phyloP scores from a whole-genome alignment of 176 grass and related monocot genomes.

The Oryza brachyantha region DNA sequence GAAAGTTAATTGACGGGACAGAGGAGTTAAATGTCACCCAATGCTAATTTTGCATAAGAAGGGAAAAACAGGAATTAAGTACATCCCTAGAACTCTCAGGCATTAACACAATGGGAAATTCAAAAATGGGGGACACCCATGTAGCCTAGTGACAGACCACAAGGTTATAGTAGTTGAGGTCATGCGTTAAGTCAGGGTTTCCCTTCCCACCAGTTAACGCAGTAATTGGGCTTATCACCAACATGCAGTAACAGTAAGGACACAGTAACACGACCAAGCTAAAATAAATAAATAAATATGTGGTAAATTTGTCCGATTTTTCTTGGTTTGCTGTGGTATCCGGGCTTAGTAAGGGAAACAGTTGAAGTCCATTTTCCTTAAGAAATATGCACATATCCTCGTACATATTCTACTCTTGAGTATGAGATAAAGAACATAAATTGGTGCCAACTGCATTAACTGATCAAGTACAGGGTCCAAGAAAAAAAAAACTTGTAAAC shows the following conservation, averaged over 20 bases:
- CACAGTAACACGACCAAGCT: no score
- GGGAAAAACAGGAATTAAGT: neutral
- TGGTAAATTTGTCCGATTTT: no score
- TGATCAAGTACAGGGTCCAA: neutral
- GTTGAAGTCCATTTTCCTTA: neutral
- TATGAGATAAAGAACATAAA: neutral
- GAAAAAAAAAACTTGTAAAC: neutral
- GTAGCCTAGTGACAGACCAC: neutral
- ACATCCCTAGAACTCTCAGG: neutral
- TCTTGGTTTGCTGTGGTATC: no score
- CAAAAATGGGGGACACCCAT: neutral
- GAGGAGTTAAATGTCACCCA: neutral
- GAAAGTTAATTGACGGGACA: neutral
- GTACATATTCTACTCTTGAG: neutral
- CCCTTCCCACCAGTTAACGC: no score
- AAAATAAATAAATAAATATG: no score
- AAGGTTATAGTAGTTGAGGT: neutral
- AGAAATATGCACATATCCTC: neutral
- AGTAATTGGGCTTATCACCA: no score
- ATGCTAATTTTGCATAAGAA: neutral
- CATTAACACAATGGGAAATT: neutral
- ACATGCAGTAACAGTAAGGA: no score
- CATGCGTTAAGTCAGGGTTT: neutral
- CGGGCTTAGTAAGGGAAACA: no score
- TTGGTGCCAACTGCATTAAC: neutral